Percentiles rank a stretch among this genome's conserved stretches.
These are phyloP conservation scores for Calonectria naviculata DNA, from an alignment of 2,329 filamentous ascomycete species.

Conservation along the genomic window DNA sequence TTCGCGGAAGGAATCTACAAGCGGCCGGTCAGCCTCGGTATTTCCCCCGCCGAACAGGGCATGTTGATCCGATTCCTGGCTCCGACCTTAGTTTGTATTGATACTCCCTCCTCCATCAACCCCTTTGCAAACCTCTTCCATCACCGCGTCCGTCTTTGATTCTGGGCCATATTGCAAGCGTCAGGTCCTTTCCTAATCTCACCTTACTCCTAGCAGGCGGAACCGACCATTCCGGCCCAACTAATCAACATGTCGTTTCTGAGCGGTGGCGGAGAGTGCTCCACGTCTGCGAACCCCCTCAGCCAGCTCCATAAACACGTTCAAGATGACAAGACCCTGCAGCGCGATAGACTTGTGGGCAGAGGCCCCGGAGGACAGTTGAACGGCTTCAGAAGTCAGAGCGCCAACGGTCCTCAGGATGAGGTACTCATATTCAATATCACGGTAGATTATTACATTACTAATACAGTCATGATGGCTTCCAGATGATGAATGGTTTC, in stretches of 20 bases:
- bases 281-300: conserved; percentile 93
- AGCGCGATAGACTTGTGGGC: conserved; percentile 88
- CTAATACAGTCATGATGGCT: conserved; percentile 38
- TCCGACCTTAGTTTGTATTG: not conserved
- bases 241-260: conserved; percentile 85
- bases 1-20: conserved; percentile 13
- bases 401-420: conserved; percentile 77
- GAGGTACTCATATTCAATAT: conserved; percentile 62
- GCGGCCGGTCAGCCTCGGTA: conserved; percentile 41
- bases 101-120: conserved; percentile 10
- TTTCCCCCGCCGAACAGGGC: conserved; percentile 39
- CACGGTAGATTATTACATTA: conserved; percentile 33
- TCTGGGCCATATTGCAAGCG: not conserved
- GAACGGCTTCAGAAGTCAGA: conserved; percentile 81
- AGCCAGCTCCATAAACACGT: conserved; percentile 98
- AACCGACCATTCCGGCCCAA: conserved; percentile 12
- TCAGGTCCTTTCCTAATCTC: not conserved
- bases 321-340: conserved; percentile 94
- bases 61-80: conserved; percentile 18
- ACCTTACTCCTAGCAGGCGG: conserved; percentile 17
- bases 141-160: not conserved
- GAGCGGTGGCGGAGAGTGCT: conserved; percentile 95
- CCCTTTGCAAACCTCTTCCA: not conserved
- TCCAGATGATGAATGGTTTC: conserved; percentile 92
- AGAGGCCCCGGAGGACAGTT: conserved; percentile 76